Evolutionary conservation across 805 yeast genomes (phyloP), one percentile per base, ranked within the genome.

Genomic region (Cephaloascus albidus): DNA sequence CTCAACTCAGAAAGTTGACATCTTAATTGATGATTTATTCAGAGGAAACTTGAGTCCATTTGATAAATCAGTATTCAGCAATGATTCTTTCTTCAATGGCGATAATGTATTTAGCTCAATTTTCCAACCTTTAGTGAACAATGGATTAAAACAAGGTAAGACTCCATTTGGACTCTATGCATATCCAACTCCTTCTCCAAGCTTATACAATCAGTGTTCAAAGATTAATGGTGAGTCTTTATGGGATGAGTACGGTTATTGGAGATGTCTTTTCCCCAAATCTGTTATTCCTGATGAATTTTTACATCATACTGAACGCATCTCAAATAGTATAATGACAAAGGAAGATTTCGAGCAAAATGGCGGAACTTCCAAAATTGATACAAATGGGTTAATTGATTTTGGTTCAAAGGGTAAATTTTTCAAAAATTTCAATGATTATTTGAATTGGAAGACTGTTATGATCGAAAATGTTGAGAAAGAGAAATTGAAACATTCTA

Each of bases 231-330:
- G 72, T 2, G 54, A 55, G 20, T 60, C 65, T 2, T 45, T 67
- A 16, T 67, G 69, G 65, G 72, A 67, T 40, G 43, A 60, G 4
- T 43, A 52, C 10, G 72, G 71, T 3, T 53, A 60, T 41, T 66
- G 72, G 72, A 55, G 71, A 46, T 66, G 72, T 44, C 57, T 66
- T 38, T 66, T 66, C 46, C 71, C 72, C 36, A 61, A 61, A 42
- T 45, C 58, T 20, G 58, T 56, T 34, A 54, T 66, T 31, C 58
- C 65, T 1, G 48, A 53, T 18, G 51, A 50, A 28, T 46, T 54
- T 19, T 52, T 65, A 47, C 48, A 45, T 26, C 48, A 48, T 43
- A 65, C 63, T 50, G 44, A 50, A 8, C 47, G 49, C 28, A 40
- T 50, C 32, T 49, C 52, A 27, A 49, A 56, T 1, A 49, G 51